Base-by-base conservation (phyloP, 768 basidiomycete genomes). In the Cantharellus anzutake region DNA sequence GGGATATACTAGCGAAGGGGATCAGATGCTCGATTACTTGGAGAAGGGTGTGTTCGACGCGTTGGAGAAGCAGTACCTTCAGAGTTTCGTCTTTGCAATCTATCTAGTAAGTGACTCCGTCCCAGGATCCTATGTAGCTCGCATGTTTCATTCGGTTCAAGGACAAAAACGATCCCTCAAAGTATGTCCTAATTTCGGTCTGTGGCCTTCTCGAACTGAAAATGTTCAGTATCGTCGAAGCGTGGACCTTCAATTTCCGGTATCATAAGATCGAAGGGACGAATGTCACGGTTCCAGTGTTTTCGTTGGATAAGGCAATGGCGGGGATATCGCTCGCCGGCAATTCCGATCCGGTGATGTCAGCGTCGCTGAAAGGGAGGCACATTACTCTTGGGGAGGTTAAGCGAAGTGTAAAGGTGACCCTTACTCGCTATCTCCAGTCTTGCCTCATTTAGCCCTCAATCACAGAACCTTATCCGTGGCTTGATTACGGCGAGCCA, bases 201-300 rank as follows among this genome's bases (percentile, higher is more conserved):
- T 14, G 11, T 1, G 37, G 51, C 14, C 3, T n/a, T 3, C 42
- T 40, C 5, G 38, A 16, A 40, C 7, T 58, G 57, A 5, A 39
- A 3, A 40, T 35, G 11, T 20, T 34, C 38, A 91, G 88, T 70
- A 84, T 91, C 60, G 76, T 90, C 34, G 88, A 91, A 68, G 83
- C 89, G 11, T 91, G 89, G 66, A 89, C 86, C 0, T 91, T 91
- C 72, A 85, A 88, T 66, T 88, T 91, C 66, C 77, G 90, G 88
- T 91, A 91, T 67, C 76, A 81, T 65, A 75, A 72, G 29, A 67
- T 84, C 29, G 77, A 81, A 5, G 88, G 83, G 35, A 80, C 78
- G 4, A 71, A 78, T 41, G 68, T 71, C 2, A 68, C 74, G 3
- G 71, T 89, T 2, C 88, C 88, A 2, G 74, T 88, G 29, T 81